phyloP scores from a whole-genome alignment of 345 rosid species.

The Populus davidiana region DNA sequence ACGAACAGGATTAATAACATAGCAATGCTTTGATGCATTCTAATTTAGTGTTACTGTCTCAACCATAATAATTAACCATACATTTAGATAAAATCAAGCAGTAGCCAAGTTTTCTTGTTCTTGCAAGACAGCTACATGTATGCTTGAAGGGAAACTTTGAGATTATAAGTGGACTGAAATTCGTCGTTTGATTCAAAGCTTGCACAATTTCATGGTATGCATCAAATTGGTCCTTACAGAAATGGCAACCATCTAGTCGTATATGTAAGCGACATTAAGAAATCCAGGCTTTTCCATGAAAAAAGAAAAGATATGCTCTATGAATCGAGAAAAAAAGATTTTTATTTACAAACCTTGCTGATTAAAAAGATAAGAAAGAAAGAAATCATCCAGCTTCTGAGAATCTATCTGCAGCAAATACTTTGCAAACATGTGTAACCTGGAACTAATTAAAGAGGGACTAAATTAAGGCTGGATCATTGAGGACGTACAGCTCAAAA shows the following conservation, averaged over 20 bases:
- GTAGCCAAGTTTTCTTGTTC: too few species aligned
- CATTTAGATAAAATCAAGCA: too few species aligned
- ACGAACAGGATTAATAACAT: not conserved
- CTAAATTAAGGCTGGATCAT: not conserved
- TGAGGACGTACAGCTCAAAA: not conserved
- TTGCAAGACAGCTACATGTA: too few species aligned
- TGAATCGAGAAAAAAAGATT: not conserved
- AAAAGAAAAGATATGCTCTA: not conserved
- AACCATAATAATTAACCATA: too few species aligned
- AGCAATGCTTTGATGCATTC: not conserved
- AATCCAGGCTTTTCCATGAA: not conserved
- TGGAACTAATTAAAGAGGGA: not conserved
- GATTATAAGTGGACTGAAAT: too few species aligned
- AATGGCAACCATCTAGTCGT: not conserved
- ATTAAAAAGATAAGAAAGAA: not conserved
- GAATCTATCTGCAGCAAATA: not conserved
- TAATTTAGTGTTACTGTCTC: too few species aligned
- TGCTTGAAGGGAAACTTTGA: too few species aligned
- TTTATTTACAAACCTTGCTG: not conserved
- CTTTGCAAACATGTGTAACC: not conserved
- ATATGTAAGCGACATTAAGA: not conserved
- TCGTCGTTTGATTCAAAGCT: too few species aligned
- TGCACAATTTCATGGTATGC: not conserved
- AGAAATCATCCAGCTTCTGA: not conserved
- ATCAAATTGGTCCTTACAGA: not conserved